phyloP scores from a whole-genome alignment of 768 basidiomycete genomes.

The Dictyophora rubrovolvata region DNA sequence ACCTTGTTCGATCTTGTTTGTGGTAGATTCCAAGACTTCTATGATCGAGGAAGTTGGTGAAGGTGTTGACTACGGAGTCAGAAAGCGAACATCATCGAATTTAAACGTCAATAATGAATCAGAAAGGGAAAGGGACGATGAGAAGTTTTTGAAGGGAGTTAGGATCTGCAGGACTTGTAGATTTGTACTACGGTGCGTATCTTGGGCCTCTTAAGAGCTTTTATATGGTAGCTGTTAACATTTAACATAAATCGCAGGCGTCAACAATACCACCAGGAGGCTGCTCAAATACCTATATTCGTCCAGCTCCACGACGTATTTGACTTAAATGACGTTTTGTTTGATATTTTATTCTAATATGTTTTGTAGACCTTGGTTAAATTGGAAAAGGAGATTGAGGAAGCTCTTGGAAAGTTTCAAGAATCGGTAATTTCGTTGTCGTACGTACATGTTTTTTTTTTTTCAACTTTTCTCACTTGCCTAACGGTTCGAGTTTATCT shows the following conservation, averaged over 20 bases:
- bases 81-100: constrained; percentile 29
- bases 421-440: constrained; percentile 66
- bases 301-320: constrained; percentile 61
- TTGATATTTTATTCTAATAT: not conserved
- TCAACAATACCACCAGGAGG: constrained; percentile 69
- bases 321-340: not conserved
- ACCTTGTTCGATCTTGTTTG: constrained; percentile 71
- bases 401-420: constrained; percentile 77
- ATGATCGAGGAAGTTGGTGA: constrained; percentile 78
- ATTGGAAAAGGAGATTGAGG: constrained; percentile 87
- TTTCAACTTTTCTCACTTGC: constrained; percentile 1
- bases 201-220: not conserved
- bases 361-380: constrained; percentile 47
- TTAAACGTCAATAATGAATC: constrained; percentile 14
- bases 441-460: constrained; percentile 26
- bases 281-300: constrained; percentile 46
- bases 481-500: constrained; percentile 10
- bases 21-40: constrained; percentile 71
- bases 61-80: constrained; percentile 77
- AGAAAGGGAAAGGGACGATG: constrained; percentile 41
- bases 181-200: constrained; percentile 65
- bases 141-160: constrained; percentile 83
- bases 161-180: constrained; percentile 81
- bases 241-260: constrained; percentile 35
- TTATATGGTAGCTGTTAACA: constrained; percentile 5